These are phyloP conservation scores for Thuidium tamariscinum DNA, from an alignment of 225 moss, liverwort and hornwort species.

Conservation along the genomic window DNA sequence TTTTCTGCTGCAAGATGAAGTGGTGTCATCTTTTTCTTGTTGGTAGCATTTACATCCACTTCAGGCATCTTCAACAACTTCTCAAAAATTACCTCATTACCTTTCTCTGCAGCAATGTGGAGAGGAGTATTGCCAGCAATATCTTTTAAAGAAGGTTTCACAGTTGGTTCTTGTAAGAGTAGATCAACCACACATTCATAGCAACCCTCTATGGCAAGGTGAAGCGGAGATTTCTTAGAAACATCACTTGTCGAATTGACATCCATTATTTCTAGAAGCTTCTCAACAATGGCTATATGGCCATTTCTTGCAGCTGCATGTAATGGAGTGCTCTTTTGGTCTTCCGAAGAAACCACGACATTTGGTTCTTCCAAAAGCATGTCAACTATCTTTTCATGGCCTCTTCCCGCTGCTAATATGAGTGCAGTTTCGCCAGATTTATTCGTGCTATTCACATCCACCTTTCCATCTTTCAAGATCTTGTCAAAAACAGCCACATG, in stretches of 20 bases:
- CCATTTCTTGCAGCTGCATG: not conserved
- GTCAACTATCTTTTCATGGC: not conserved
- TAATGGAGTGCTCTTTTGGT: not conserved
- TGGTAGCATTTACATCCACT: not conserved
- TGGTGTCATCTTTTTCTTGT: not conserved
- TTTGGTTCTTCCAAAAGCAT: not conserved
- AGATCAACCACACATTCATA: too few species aligned
- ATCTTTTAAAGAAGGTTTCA: too few species aligned
- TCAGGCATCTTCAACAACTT: not conserved
- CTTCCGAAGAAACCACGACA: not conserved
- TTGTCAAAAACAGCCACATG: too few species aligned
- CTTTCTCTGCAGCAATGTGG: not conserved
- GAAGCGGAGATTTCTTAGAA: too few species aligned
- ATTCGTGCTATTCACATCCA: too few species aligned
- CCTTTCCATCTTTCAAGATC: too few species aligned
- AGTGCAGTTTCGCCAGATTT: too few species aligned
- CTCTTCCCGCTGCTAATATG: not conserved
- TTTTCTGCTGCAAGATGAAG: not conserved
- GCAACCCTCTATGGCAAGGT: too few species aligned
- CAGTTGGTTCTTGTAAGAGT: fast-evolving
- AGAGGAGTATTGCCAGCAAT: not conserved
- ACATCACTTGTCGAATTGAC: not conserved
- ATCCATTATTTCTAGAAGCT: not conserved
- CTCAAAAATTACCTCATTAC: not conserved
- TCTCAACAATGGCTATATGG: not conserved